Evolutionary conservation across 176 grass and related monocot species (phyloP).

Genomic region (Typha latifolia): DNA sequence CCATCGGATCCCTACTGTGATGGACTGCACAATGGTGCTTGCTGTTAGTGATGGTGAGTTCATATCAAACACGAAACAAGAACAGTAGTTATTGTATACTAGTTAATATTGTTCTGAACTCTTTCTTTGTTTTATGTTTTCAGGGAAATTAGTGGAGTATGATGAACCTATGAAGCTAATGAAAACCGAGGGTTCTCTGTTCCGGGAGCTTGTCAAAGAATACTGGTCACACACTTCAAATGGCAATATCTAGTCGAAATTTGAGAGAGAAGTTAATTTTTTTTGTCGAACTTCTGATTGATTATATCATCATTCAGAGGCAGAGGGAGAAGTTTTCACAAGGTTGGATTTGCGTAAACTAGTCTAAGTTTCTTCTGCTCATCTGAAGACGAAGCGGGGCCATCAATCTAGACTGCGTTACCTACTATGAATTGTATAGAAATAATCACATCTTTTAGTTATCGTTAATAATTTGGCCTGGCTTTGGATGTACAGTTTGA

Average conservation of each 20-base stretch:
- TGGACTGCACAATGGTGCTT: slow-evolving; percentile 77
- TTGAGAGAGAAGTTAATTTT: neutral
- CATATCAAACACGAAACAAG: neutral
- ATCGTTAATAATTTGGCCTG: neutral
- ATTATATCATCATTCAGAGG: neutral
- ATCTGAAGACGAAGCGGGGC: neutral
- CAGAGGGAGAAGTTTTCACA: neutral
- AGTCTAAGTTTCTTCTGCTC: neutral
- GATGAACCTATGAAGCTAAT: slow-evolving; percentile 65
- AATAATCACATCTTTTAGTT: neutral
- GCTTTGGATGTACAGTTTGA: neutral
- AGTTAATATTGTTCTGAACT: neutral
- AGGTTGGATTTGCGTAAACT: no score
- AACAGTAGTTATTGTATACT: no score
- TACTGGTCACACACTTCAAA: slow-evolving; percentile 61
- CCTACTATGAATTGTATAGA: neutral
- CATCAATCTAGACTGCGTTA: neutral
- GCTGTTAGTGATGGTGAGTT: slow-evolving; percentile 65
- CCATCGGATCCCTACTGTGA: slow-evolving; percentile 81
- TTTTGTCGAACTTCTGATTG: neutral
- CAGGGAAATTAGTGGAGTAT: slow-evolving; percentile 60
- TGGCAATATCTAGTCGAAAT: slow-evolving; percentile 16
- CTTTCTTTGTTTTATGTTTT: neutral
- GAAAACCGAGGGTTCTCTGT: slow-evolving; percentile 65
- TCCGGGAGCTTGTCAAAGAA: slow-evolving; percentile 45